phyloP scores from a whole-genome alignment of 768 basidiomycete genomes.

The Thelephora ganbajun region DNA sequence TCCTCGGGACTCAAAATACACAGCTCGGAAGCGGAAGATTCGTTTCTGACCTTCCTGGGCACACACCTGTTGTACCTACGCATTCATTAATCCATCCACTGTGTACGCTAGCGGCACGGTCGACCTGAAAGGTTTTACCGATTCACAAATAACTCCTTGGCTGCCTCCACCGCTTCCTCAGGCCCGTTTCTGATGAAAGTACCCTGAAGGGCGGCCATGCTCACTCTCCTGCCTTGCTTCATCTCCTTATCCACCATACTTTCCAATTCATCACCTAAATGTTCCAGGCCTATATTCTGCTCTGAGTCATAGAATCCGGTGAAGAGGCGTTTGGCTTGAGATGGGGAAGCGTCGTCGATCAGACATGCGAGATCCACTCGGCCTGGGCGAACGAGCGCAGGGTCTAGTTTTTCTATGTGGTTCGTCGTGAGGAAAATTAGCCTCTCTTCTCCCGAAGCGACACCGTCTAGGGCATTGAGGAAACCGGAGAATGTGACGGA shows the following conservation, averaged over 20 bases:
- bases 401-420: slow-evolving; percentile 78
- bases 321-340: slow-evolving; percentile 70
- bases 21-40: slow-evolving; percentile 76
- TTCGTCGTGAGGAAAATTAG: slow-evolving; percentile 99
- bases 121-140: not conserved
- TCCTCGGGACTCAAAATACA: slow-evolving; percentile 77
- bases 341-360: slow-evolving; percentile 76
- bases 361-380: slow-evolving; percentile 79
- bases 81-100: not conserved
- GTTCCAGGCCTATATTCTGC: slow-evolving; percentile 18
- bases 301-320: slow-evolving; percentile 59
- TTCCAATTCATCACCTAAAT: slow-evolving; percentile 39
- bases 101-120: not conserved
- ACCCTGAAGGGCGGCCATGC: slow-evolving; percentile 95
- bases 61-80: slow-evolving; percentile 3
- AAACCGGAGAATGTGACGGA: slow-evolving; percentile 97
- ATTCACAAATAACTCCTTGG: slow-evolving; percentile 26
- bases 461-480: slow-evolving; percentile 92
- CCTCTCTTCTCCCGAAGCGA: slow-evolving; percentile 95
- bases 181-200: slow-evolving; percentile 74
- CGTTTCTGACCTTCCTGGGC: slow-evolving; percentile 47
- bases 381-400: slow-evolving; percentile 90
- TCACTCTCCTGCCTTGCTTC: slow-evolving; percentile 44
- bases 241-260: slow-evolving; percentile 39
- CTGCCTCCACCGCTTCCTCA: slow-evolving; percentile 36